These are phyloP conservation scores for Paraconiothyrium brasiliense DNA, from an alignment of 2,329 filamentous ascomycete species.

Conservation along the genomic window DNA sequence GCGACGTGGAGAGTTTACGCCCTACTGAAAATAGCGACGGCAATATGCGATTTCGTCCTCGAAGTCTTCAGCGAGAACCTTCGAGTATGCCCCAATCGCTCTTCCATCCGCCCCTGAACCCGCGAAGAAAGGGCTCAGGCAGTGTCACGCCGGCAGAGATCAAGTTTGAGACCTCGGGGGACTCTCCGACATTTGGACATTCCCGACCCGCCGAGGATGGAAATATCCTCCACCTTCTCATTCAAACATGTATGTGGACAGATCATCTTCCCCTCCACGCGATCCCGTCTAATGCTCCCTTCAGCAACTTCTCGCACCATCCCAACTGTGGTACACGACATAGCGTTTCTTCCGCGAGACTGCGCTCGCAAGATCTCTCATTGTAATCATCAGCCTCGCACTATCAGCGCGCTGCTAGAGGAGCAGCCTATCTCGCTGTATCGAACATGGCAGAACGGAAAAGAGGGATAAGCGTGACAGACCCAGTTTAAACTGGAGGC, in stretches of 20 bases:
- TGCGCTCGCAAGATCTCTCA: background rate
- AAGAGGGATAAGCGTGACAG: background rate
- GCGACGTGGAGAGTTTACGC: background rate
- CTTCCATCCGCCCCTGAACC: background rate
- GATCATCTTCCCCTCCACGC: background rate
- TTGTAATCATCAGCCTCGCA: background rate
- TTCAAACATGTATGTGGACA: conserved; percentile 15
- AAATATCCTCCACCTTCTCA: conserved; percentile 3
- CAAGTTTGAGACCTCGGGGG: background rate
- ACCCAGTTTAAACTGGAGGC: background rate
- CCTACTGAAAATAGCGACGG: conserved; percentile 7
- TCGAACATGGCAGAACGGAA: background rate
- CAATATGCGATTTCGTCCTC: conserved; percentile 1
- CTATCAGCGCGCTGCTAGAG: conserved; percentile 4
- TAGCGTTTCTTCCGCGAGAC: background rate
- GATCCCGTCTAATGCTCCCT: background rate
- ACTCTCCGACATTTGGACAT: conserved; percentile 2
- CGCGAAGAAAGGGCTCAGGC: background rate
- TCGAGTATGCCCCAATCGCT: background rate
- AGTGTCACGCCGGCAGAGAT: conserved; percentile 1
- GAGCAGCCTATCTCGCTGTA: background rate
- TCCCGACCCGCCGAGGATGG: conserved; percentile 9
- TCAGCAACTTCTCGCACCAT: conserved; percentile 12
- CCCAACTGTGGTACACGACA: background rate
- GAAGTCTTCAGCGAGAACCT: conserved; percentile 7